Conservation (phyloP, 768 basidiomycete genomes). For the Pleurotus sapidus region DNA sequence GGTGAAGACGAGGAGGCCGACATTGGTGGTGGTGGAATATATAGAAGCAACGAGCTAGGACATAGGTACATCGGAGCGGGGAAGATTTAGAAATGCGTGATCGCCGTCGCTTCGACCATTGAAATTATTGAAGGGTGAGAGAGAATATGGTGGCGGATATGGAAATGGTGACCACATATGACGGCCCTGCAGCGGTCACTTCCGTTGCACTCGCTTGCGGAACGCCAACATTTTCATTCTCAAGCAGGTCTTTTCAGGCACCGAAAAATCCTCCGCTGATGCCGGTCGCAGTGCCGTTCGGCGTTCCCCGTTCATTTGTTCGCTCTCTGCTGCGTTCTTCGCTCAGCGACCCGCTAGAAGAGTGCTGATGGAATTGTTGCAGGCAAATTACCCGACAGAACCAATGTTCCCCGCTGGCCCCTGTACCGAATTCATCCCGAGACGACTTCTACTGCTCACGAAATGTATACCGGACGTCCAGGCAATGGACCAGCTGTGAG, state of each 20-base stretch:
- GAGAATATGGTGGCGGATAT: no score
- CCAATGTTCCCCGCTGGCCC: not conserved
- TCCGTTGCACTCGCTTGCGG: not conserved
- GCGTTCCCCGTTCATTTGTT: not conserved
- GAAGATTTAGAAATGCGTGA: not conserved
- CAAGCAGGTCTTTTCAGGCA: not conserved
- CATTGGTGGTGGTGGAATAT: conserved; percentile 10
- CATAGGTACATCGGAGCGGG: conserved; percentile 6
- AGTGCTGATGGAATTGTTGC: not conserved
- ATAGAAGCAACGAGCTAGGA: conserved; percentile 14
- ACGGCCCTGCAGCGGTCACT: not conserved
- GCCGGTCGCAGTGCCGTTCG: no score
- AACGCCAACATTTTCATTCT: not conserved
- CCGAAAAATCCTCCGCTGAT: conserved; percentile 1
- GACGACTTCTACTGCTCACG: no score
- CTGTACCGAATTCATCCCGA: no score
- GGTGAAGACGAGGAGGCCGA: conserved; percentile 1
- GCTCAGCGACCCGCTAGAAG: not conserved
- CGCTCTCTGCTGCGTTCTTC: not conserved
- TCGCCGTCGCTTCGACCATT: conserved; percentile 1
- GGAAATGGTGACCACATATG: not conserved
- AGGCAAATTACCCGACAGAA: not conserved
- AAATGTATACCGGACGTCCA: no score
- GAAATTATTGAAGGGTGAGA: conserved; percentile 2
- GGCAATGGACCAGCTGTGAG: no score